phyloP scores from a whole-genome alignment of 2,329 filamentous ascomycete species.

The Bipolaris victoriae region DNA sequence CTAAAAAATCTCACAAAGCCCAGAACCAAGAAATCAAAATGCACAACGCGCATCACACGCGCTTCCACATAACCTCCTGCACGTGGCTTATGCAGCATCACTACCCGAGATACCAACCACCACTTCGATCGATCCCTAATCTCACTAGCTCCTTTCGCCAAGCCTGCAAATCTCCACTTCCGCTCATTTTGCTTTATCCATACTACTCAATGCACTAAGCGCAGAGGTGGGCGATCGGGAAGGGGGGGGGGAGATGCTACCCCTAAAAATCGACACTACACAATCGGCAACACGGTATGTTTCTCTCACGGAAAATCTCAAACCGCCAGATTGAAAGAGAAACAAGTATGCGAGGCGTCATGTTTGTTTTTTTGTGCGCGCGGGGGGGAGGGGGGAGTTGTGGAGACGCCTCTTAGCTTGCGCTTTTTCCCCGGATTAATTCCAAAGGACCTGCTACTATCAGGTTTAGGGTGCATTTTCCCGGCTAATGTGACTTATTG shows the following conservation, averaged over 20 bases:
- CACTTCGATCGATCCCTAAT: no score
- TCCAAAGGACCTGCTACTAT: background rate
- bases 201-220: no score
- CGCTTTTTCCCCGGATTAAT: constrained; percentile 6
- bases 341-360: no score
- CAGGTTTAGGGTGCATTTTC: background rate
- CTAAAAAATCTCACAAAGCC: no score
- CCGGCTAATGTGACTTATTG: constrained; percentile 1
- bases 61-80: no score
- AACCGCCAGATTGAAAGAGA: no score
- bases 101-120: no score
- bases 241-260: background rate
- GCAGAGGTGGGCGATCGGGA: no score
- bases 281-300: background rate
- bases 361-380: background rate
- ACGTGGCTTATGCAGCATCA: no score
- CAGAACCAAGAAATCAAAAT: no score
- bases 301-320: background rate
- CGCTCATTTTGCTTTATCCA: no score
- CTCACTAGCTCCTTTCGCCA: background rate
- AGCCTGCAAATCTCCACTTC: background rate
- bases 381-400: background rate
- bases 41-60: no score
- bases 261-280: background rate
- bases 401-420: constrained; percentile 4